A percentile compares a stretch with the other conserved stretches of the same genome.
Conservation (phyloP, 2,329 filamentous ascomycete species). For the Fusarium decemcellulare region DNA sequence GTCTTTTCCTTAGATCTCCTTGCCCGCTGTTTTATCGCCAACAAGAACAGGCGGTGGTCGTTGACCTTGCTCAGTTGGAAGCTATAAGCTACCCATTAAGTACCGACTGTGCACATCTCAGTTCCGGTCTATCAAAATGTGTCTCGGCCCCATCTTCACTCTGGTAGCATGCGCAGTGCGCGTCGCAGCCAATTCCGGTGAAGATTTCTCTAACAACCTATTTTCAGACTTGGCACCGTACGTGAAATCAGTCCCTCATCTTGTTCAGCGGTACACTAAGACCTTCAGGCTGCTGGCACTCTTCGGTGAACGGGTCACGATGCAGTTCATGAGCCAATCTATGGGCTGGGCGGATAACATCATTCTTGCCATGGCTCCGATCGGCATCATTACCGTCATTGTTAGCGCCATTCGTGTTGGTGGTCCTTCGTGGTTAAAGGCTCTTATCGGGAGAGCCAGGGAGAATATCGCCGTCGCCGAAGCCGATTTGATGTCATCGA, state of each 20-base stretch:
- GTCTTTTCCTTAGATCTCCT: too few relatives aligned
- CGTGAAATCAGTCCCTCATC: background rate
- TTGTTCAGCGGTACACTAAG: background rate
- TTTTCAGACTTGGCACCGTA: background rate
- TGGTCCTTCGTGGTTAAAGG: constrained; percentile 29
- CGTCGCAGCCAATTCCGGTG: background rate
- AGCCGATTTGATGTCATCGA: background rate
- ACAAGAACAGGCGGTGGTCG: too few relatives aligned
- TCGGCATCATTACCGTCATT: constrained; percentile 60
- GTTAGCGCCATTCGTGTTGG: constrained; percentile 60
- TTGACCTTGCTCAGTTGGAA: too few relatives aligned
- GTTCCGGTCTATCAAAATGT: background rate
- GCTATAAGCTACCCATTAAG: too few relatives aligned
- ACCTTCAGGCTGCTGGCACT: constrained; percentile 26
- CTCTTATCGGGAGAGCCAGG: background rate
- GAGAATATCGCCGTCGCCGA: background rate
- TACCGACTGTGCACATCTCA: too few relatives aligned
- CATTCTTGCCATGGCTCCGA: constrained; percentile 60
- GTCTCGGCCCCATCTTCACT: background rate
- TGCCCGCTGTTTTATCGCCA: too few relatives aligned
- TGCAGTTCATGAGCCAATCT: constrained; percentile 62
- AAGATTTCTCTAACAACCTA: background rate
- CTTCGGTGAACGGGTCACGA: constrained; percentile 62
- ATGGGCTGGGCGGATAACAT: constrained; percentile 58
- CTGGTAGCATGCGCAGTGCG: background rate